phyloP scores from a whole-genome alignment of 108 stramenopile genomes.

The Discostella stelligeroides region DNA sequence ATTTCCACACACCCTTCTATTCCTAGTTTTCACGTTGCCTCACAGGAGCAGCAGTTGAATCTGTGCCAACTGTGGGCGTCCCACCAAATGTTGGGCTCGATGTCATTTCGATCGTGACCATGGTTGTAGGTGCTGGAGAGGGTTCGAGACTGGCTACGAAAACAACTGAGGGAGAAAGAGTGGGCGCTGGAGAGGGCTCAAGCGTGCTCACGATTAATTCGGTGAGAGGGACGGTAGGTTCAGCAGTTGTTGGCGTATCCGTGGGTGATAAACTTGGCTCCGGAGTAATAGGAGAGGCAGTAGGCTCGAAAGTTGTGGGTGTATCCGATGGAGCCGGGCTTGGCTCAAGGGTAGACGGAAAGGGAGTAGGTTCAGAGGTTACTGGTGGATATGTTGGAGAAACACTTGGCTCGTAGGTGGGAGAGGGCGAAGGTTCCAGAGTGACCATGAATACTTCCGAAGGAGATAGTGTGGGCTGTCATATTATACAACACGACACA shows the following conservation, averaged over 20 bases:
- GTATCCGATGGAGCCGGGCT: constrained; percentile 11
- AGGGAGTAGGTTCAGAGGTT: neutral
- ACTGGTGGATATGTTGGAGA: too few relatives aligned
- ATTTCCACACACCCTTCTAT: neutral
- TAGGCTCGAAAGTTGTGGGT: constrained; percentile 25
- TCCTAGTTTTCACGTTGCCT: neutral
- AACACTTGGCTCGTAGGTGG: neutral
- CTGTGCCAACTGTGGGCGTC: constrained; percentile 33
- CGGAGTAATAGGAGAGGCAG: neutral
- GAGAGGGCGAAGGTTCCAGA: neutral
- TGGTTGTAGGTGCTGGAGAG: neutral
- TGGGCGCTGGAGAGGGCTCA: neutral
- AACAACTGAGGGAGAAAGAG: neutral
- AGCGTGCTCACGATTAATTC: neutral
- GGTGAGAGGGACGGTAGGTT: neutral
- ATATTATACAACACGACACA: too few relatives aligned
- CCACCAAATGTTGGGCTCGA: constrained; percentile 29
- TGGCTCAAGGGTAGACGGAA: constrained; percentile 5
- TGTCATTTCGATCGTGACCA: neutral
- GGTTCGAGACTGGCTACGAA: constrained; percentile 7
- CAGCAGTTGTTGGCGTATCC: neutral
- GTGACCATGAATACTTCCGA: neutral
- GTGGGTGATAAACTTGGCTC: constrained; percentile 9
- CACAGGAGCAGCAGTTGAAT: constrained; percentile 20
- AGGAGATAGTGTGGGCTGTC: neutral